Evolutionary conservation across 257 asterid species (phyloP).

Genomic region (Plantago elongata): DNA sequence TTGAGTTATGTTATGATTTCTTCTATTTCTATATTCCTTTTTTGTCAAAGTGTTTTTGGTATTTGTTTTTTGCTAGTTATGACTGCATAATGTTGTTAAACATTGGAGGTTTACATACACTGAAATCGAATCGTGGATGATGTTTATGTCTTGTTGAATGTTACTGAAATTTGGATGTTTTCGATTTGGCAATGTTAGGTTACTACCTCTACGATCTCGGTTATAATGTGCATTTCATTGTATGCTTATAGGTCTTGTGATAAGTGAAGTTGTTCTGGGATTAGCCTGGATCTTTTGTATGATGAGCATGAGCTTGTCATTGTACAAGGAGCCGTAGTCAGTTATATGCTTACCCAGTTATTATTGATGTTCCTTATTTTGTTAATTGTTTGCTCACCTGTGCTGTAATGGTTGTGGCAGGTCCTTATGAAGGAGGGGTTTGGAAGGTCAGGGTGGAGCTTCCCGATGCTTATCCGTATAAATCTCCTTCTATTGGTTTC

Average conservation of each 20-base stretch:
- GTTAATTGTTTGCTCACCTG: too few relatives aligned
- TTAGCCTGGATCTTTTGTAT: not conserved
- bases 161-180: not conserved
- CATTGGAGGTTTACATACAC: not conserved
- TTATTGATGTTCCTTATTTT: slow-evolving; percentile 15
- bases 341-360: slow-evolving; percentile 7
- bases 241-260: slow-evolving; percentile 3
- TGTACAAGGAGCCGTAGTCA: not conserved
- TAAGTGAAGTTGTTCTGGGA: not conserved
- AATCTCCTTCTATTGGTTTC: slow-evolving; percentile 88
- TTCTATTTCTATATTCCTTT: too few relatives aligned
- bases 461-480: slow-evolving; percentile 88
- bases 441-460: slow-evolving; percentile 83
- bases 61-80: slow-evolving; percentile 10
- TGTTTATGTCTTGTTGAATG: not conserved
- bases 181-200: not conserved
- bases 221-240: slow-evolving; percentile 8
- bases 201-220: not conserved
- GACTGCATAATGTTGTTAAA: slow-evolving; percentile 20
- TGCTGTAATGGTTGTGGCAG: slow-evolving; percentile 32
- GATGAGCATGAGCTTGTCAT: not conserved
- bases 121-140: not conserved
- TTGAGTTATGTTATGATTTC: too few relatives aligned
- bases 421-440: slow-evolving; percentile 88
- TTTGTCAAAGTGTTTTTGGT: too few relatives aligned